phyloP scores from a whole-genome alignment of 768 basidiomycete genomes.

The Russula brevipes region DNA sequence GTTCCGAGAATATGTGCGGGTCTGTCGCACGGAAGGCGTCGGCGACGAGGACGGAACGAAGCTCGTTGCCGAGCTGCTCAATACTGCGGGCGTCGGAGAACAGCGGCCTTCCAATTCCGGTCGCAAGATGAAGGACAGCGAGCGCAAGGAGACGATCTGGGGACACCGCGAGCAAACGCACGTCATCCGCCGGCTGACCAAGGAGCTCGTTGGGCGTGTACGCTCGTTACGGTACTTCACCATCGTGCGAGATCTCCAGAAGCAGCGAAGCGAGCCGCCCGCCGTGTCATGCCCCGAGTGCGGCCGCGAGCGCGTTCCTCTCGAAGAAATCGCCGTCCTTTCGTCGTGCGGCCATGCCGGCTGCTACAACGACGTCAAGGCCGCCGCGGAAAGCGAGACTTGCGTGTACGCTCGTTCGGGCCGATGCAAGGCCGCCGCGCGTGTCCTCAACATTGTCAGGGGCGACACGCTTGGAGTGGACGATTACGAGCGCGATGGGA shows the following conservation, averaged over 20 bases:
- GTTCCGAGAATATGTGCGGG: conserved; percentile 73
- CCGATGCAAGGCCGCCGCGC: conserved; percentile 73
- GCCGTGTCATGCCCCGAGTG: conserved; percentile 62
- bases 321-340: conserved; percentile 72
- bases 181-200: conserved; percentile 73
- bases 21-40: conserved; percentile 62
- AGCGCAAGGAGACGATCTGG: conserved; percentile 67
- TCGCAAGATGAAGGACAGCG: conserved; percentile 46
- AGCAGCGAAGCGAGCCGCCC: conserved; percentile 56
- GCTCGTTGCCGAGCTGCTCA: conserved; percentile 52
- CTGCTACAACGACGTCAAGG: conserved; percentile 66
- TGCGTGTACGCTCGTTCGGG: conserved; percentile 71
- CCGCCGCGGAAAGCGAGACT: conserved; percentile 69
- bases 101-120: conserved; percentile 14
- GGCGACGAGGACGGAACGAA: conserved; percentile 74
- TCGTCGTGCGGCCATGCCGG: conserved; percentile 93
- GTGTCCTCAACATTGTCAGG: conserved; percentile 76
- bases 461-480: conserved; percentile 76
- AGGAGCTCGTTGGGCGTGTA: conserved; percentile 85
- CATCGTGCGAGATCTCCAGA: conserved; percentile 84
- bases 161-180: conserved; percentile 84
- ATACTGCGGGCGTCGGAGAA: conserved; percentile 50
- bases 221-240: conserved; percentile 91
- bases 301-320: conserved; percentile 47
- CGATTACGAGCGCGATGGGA: conserved; percentile 65